Conservation (phyloP, 169 alveolate species). For the Plasmodium fragile region DNA sequence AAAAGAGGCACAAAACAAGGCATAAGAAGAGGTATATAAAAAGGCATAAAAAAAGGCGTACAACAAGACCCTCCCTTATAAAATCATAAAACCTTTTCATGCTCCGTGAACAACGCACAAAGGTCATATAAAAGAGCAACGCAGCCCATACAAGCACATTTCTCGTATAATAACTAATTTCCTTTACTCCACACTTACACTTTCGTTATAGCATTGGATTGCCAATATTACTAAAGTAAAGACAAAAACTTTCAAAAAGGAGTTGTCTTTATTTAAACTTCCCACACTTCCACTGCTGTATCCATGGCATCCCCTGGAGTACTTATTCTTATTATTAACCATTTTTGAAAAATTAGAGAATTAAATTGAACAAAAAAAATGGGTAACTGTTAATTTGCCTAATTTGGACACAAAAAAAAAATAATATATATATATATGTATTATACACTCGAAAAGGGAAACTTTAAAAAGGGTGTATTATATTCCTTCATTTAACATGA, state of each 20-base stretch:
- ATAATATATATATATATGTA: too few relatives aligned
- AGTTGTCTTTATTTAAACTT: neutral
- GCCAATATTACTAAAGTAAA: neutral
- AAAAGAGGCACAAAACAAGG: neutral
- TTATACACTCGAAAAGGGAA: constrained; percentile 3
- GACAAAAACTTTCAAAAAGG: neutral
- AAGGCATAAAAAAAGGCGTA: neutral
- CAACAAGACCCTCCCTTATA: neutral
- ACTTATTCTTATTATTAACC: neutral
- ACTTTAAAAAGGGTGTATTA: neutral
- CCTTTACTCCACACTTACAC: neutral
- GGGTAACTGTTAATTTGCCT: neutral
- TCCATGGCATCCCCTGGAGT: neutral
- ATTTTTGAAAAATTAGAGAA: neutral
- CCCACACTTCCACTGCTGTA: neutral
- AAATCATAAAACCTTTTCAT: neutral
- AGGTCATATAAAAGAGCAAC: neutral
- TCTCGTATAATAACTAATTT: neutral
- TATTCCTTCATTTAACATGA: neutral
- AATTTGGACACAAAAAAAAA: neutral
- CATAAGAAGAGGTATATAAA: too few relatives aligned
- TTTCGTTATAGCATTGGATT: neutral
- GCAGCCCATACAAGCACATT: neutral
- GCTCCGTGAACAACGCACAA: neutral
- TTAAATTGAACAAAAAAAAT: neutral